A percentile compares a stretch with the other conserved stretches of the same genome.
Conservation (phyloP, 1,284 basidiomycete genomes). For the Tilletia walkeri region DNA sequence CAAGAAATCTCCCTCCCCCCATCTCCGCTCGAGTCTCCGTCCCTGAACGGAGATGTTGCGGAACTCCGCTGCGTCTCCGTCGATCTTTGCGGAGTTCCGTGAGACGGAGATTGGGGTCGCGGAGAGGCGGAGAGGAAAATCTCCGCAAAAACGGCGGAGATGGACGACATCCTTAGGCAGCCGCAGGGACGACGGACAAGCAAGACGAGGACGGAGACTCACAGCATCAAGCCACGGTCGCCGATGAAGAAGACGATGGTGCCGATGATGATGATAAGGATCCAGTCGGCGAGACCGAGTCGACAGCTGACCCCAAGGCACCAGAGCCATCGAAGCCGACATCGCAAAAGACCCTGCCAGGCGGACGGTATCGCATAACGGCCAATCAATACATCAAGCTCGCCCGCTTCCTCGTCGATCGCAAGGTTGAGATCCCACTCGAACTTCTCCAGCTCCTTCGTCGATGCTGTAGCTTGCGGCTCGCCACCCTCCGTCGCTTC, state of each 20-base stretch:
- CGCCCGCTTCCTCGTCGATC: background rate
- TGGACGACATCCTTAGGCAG: no score
- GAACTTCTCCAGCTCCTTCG: background rate
- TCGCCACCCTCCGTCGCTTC: background rate
- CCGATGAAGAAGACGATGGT: background rate
- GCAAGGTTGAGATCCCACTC: background rate
- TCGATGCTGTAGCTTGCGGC: background rate
- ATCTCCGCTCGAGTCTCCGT: no score
- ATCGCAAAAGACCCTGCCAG: background rate
- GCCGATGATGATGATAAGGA: background rate
- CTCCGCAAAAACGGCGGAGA: no score
- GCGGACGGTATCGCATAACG: background rate
- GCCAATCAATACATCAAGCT: background rate
- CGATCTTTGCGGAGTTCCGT: no score
- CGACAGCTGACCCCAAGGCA: background rate
- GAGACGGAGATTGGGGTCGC: no score
- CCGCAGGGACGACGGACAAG: no score
- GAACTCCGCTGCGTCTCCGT: no score
- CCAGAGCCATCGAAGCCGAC: background rate
- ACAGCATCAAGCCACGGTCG: background rate
- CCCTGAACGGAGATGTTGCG: no score
- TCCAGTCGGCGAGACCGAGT: background rate
- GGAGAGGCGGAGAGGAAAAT: no score
- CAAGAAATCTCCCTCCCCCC: no score
- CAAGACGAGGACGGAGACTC: background rate